Conservation (phyloP, 2,329 filamentous ascomycete genomes). For the Rasamsonia emersonii region DNA sequence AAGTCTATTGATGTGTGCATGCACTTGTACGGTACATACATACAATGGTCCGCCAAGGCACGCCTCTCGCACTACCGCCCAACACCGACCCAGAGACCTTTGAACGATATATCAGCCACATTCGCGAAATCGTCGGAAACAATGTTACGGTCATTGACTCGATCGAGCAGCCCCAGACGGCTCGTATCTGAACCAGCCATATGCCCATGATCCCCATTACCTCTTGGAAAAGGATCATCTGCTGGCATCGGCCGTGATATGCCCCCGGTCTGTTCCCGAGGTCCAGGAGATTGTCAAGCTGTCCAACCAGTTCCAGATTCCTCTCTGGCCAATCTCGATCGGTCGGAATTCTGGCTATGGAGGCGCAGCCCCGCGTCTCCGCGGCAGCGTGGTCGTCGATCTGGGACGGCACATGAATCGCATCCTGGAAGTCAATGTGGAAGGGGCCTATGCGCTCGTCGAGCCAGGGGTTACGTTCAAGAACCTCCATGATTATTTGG, state of each 20-base stretch:
- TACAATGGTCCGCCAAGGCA: no score
- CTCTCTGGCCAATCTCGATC: slow-evolving; percentile 26
- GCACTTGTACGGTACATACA: no score
- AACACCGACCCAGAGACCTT: no score
- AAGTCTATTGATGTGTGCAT: no score
- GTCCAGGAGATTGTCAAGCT: slow-evolving; percentile 11
- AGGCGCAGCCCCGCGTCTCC: slow-evolving; percentile 39
- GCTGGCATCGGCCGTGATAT: slow-evolving; percentile 35
- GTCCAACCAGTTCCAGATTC: slow-evolving; percentile 26
- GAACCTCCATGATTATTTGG: slow-evolving; percentile 43
- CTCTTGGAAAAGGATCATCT: slow-evolving; percentile 37
- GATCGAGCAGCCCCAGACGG: no score
- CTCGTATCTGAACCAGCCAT: slow-evolving; percentile 23
- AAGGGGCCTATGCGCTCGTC: slow-evolving; percentile 43
- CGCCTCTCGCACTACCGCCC: no score
- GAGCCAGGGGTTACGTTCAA: slow-evolving; percentile 50
- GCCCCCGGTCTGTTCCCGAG: slow-evolving; percentile 10
- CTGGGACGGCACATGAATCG: slow-evolving; percentile 42
- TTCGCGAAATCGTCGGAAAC: no score
- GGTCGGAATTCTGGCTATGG: slow-evolving; percentile 45
- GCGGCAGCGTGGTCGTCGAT: slow-evolving; percentile 39
- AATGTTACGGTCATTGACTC: no score
- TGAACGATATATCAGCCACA: no score
- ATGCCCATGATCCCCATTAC: slow-evolving; percentile 33
- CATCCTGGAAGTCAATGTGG: slow-evolving; percentile 43